Evolutionary conservation across 2,329 filamentous ascomycete species (phyloP).

Genomic region (Xylariaceae sp.): DNA sequence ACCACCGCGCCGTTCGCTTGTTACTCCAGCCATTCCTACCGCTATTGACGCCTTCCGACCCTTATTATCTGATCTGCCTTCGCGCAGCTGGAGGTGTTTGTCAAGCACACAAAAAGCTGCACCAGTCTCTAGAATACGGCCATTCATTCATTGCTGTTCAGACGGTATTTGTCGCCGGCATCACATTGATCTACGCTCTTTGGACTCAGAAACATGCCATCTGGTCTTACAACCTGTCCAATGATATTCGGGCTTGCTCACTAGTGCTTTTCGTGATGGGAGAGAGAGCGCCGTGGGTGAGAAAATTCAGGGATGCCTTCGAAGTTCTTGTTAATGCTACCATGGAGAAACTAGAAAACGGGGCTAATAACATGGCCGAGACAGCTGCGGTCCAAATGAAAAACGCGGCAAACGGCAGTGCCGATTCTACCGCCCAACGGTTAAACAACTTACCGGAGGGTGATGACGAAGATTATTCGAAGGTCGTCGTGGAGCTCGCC

Average conservation of each 20-base stretch:
- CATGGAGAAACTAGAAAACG: constrained; percentile 40
- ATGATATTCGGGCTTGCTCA: constrained; percentile 45
- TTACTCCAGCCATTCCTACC: constrained; percentile 46
- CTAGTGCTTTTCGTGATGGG: constrained; percentile 46
- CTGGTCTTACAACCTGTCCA: constrained; percentile 44
- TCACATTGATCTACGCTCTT: constrained; percentile 36
- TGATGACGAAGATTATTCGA: constrained; percentile 23
- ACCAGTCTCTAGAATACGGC: constrained; percentile 37
- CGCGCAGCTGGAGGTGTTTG: constrained; percentile 38
- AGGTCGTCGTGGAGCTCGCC: constrained; percentile 29
- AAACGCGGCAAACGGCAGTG: constrained; percentile 26
- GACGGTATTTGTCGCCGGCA: constrained; percentile 39
- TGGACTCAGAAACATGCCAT: constrained; percentile 40
- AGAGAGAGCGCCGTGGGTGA: constrained; percentile 43
- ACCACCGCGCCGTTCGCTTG: constrained; percentile 44
- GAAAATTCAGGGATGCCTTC: constrained; percentile 43
- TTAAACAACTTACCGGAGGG: constrained; percentile 15
- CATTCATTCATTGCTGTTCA: constrained; percentile 41
- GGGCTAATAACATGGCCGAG: constrained; percentile 36
- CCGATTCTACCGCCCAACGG: constrained; percentile 10
- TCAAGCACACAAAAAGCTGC: constrained; percentile 38
- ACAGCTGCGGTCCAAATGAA: constrained; percentile 32
- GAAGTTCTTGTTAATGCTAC: constrained; percentile 42
- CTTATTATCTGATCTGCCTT: constrained; percentile 41
- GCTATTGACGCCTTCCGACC: constrained; percentile 40